Percentiles rank a stretch among this genome's conserved stretches.
phyloP scores from a whole-genome alignment of 176 grass and related monocot genomes.

The Musa acuminata region DNA sequence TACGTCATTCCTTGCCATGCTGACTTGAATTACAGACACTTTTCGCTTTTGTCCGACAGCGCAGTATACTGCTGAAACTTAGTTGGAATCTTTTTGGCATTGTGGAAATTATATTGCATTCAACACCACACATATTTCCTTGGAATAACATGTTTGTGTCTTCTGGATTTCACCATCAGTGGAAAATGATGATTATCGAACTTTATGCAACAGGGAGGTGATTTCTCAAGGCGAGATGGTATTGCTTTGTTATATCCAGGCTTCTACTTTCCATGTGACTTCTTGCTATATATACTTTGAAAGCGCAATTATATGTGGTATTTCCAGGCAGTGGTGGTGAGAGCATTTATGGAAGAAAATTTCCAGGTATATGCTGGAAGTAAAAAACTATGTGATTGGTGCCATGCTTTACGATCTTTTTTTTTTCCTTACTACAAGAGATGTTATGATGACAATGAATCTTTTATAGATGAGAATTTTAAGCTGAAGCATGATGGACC shows the following conservation, averaged over 20 bases:
- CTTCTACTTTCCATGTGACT: constrained; percentile 75
- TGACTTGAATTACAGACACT: background rate
- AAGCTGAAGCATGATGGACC: constrained; percentile 52
- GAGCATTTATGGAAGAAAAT: constrained; percentile 79
- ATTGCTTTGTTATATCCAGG: constrained; percentile 64
- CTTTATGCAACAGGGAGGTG: constrained; percentile 49
- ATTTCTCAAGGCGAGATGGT: constrained; percentile 79
- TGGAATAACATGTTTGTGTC: background rate
- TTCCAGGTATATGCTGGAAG: constrained; percentile 39
- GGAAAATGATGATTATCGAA: constrained; percentile 9
- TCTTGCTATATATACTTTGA: constrained; percentile 61
- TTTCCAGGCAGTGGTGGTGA: constrained; percentile 88
- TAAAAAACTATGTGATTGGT: background rate
- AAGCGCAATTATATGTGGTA: constrained; percentile 56
- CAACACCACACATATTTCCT: background rate
- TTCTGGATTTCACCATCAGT: background rate
- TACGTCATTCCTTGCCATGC: constrained; percentile 2
- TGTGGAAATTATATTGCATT: background rate
- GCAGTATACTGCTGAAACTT: background rate
- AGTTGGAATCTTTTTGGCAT: background rate
- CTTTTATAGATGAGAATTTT: constrained; percentile 61
- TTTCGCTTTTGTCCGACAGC: background rate
- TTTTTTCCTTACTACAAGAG: background rate
- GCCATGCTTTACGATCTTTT: background rate
- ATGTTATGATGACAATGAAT: constrained; percentile 13